These are phyloP conservation scores for grape (Vitis vinifera) DNA, from an alignment of 164 flowering plant genomes.

Conservation along the genomic window DNA sequence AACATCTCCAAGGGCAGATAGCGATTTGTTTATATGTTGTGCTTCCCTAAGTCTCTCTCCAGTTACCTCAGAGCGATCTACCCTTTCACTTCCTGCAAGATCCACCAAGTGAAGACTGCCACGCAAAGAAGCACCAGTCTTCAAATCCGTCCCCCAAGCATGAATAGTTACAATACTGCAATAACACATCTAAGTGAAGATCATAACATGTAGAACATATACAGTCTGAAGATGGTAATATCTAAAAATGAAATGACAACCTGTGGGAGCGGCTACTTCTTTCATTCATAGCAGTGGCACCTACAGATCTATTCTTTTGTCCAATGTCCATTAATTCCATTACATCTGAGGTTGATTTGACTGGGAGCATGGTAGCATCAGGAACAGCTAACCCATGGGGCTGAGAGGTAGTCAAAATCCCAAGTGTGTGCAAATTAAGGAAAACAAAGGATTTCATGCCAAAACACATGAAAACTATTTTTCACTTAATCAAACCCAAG, in stretches of 20 bases:
- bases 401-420: conserved; percentile 66
- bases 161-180: conserved; percentile 60
- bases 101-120: conserved; percentile 74
- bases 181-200: conserved; percentile 6
- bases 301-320: conserved; percentile 46
- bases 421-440: conserved; percentile 87
- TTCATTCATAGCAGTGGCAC: conserved; percentile 66
- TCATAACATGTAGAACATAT: conserved; percentile 1
- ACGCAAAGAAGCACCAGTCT: conserved; percentile 44
- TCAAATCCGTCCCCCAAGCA: conserved; percentile 72
- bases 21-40: conserved; percentile 92
- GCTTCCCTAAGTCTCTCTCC: conserved; percentile 83
- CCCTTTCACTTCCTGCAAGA: conserved; percentile 81
- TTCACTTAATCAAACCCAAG: no score
- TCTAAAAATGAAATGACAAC: conserved; percentile 21
- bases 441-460: conserved; percentile 20
- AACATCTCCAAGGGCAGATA: conserved; percentile 98
- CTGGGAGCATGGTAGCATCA: conserved; percentile 71
- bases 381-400: conserved; percentile 91
- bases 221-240: background rate
- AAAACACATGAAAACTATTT: background rate
- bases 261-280: conserved; percentile 84
- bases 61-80: conserved; percentile 81
- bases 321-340: conserved; percentile 68
- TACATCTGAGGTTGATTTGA: conserved; percentile 63